phyloP scores from a whole-genome alignment of 306 rosid genomes.

The Lablab purpureus region DNA sequence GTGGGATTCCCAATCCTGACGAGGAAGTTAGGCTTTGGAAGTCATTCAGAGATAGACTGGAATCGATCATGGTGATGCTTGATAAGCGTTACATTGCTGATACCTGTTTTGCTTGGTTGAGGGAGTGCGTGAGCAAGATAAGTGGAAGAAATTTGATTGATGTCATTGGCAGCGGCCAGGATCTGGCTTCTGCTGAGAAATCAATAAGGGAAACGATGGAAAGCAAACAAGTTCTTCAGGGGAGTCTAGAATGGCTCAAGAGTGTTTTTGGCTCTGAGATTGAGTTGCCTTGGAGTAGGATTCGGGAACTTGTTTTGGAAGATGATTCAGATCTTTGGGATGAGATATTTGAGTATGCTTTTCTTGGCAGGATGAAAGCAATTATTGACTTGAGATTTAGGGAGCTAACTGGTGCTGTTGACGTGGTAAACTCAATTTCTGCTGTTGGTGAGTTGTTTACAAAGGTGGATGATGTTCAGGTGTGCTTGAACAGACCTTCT shows the following conservation, averaged over 20 bases:
- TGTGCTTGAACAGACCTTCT: constrained; percentile 63
- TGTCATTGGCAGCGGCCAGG: constrained; percentile 74
- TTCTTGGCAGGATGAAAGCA: constrained; percentile 79
- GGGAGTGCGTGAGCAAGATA: constrained; percentile 76
- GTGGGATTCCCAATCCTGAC: constrained; percentile 96
- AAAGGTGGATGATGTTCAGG: constrained; percentile 57
- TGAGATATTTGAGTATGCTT: constrained; percentile 84
- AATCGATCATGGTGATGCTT: constrained; percentile 71
- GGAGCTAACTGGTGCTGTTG: constrained; percentile 63
- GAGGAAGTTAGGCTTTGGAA: constrained; percentile 98
- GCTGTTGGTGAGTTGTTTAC: constrained; percentile 49
- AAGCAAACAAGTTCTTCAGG: constrained; percentile 86
- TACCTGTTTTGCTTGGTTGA: constrained; percentile 78
- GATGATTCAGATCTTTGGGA: constrained; percentile 96
- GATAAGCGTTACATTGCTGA: constrained; percentile 75
- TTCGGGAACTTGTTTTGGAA: constrained; percentile 89
- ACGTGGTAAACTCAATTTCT: constrained; percentile 59
- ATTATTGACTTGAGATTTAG: constrained; percentile 67
- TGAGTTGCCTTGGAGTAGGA: constrained; percentile 97
- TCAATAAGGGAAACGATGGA: constrained; percentile 91
- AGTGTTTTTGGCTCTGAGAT: constrained; percentile 93
- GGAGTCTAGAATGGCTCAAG: constrained; percentile 94
- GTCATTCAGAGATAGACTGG: constrained; percentile 79
- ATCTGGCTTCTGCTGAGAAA: constrained; percentile 88
- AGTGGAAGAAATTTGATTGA: constrained; percentile 78